Evolutionary conservation across 495 filamentous ascomycete genomes (phyloP).

Genomic region (Trichocladium antarcticum): DNA sequence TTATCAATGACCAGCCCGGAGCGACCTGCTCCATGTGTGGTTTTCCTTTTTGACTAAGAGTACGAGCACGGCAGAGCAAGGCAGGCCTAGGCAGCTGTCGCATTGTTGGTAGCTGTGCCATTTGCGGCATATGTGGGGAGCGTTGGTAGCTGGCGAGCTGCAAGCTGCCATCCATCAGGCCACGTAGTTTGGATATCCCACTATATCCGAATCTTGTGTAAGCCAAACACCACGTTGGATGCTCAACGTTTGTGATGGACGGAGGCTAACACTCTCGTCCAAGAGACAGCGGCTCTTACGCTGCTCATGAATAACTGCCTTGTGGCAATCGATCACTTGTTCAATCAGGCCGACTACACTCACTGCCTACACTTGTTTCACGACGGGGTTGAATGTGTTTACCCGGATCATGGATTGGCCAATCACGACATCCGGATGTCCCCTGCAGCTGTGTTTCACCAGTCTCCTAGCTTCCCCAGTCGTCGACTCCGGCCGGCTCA

Average conservation of each 20-base stretch:
- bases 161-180: neutral
- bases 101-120: slow-evolving; percentile 52
- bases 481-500: neutral
- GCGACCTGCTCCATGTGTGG: slow-evolving; percentile 53
- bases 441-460: slow-evolving; percentile 1
- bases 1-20: slow-evolving; percentile 40
- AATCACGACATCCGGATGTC: neutral
- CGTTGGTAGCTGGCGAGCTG: slow-evolving; percentile 15
- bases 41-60: slow-evolving; percentile 48
- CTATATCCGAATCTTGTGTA: neutral
- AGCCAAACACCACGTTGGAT: neutral
- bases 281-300: too few species aligned
- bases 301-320: too few species aligned
- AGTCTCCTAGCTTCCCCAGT: neutral
- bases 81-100: slow-evolving; percentile 47
- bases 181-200: neutral
- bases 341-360: too few species aligned
- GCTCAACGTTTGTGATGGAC: neutral
- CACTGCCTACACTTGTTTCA: too few species aligned
- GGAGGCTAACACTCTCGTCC: too few species aligned
- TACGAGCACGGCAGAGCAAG: slow-evolving; percentile 39
- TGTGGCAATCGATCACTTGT: too few species aligned
- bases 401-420: neutral
- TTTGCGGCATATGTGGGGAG: slow-evolving; percentile 56
- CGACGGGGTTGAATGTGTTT: too few species aligned